Evolutionary conservation across 2,329 filamentous ascomycete genomes (phyloP), one percentile per base, ranked within the genome.

Genomic region (Penicillium sp.): DNA sequence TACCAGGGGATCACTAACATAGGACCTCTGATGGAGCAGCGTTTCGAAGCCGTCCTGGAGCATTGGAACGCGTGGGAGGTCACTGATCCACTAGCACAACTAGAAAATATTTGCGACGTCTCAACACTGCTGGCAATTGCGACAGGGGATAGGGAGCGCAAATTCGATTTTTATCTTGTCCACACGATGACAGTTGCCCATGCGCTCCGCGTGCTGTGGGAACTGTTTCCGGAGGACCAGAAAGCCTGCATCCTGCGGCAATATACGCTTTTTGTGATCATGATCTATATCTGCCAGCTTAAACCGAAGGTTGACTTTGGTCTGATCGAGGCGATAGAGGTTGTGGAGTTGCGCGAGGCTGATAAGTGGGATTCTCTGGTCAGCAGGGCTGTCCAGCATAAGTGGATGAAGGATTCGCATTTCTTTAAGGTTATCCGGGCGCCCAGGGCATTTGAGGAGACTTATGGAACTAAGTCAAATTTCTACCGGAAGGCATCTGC

Each of bases 401-500:
- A n/a, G 19, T 54, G 54, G 54, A 11, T 19, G 5, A 38, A 7
- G 19, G 60, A 62, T 17, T 19, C 41, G n/a, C 54, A 62, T 21
- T 58, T 53, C 52, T 57, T 62, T 41, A 58, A 62, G 49, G 54
- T 62, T 11, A 23, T 49, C 3, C 48, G 54, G 5, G 60, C 48
- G 17, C 56, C 63, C n/a, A 67, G 56, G 52, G 66, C 56, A 17
- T 46, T 67, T 11, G 67, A 69, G 21, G 64, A 70, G 54, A 73
- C 75, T 0, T 79, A 75, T 75, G 71, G 71, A 5, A 73, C 74
- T 56, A 67, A 73, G 5, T 73, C 78, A 5, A 64, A 71, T 21
- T 79, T 76, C 60, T 82, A 75, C 67, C 66, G 80, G 60, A 81
- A 78, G 66, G 79, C 79, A 4, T 79, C 79, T 6, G 70, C 79